Percentiles rank a stretch among this genome's conserved stretches.
Evolutionary conservation across 305 asterid genomes (phyloP).

Genomic region (Fraxinus platypoda): DNA sequence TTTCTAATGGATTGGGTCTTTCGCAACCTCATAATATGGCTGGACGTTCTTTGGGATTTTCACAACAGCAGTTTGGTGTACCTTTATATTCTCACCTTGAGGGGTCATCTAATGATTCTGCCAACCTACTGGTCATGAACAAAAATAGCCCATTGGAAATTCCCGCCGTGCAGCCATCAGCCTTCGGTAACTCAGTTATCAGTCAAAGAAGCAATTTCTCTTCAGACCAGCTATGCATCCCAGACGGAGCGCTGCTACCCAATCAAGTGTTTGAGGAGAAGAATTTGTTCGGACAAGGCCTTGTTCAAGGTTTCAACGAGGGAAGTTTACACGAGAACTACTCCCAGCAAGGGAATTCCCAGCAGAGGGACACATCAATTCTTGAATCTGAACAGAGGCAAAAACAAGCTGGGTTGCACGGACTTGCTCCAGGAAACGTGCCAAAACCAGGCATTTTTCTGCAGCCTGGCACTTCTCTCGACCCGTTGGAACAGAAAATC

Average conservation of each 20-base stretch:
- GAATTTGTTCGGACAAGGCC: conserved; percentile 46
- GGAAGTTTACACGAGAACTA: conserved; percentile 35
- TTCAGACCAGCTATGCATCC: conserved; percentile 26
- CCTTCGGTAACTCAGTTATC: conserved; percentile 31
- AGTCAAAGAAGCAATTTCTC: conserved; percentile 31
- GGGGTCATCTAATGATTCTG: conserved; percentile 41
- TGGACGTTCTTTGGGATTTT: conserved; percentile 34
- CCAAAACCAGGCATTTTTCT: conserved; percentile 21
- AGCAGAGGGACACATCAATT: conserved; percentile 29
- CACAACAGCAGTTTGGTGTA: conserved; percentile 46
- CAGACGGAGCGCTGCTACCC: conserved; percentile 30
- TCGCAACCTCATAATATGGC: conserved; percentile 49
- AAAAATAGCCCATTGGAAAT: conserved; percentile 31
- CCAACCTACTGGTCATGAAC: conserved; percentile 29
- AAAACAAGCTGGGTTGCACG: conserved; percentile 33
- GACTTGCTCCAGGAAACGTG: conserved; percentile 15
- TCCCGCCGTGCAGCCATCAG: conserved; percentile 36
- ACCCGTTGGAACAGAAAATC: conserved; percentile 67
- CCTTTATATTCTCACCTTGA: conserved; percentile 36
- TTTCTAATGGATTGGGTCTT: conserved; percentile 48
- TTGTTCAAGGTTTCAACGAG: conserved; percentile 29
- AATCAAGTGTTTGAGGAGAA: conserved; percentile 37
- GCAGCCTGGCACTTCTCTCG: conserved; percentile 37
- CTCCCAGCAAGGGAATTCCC: conserved; percentile 35
- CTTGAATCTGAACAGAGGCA: conserved; percentile 28